These are phyloP conservation scores for Planoprotostelium fungivorum DNA, from an alignment of 78 protist species.

Conservation along the genomic window DNA sequence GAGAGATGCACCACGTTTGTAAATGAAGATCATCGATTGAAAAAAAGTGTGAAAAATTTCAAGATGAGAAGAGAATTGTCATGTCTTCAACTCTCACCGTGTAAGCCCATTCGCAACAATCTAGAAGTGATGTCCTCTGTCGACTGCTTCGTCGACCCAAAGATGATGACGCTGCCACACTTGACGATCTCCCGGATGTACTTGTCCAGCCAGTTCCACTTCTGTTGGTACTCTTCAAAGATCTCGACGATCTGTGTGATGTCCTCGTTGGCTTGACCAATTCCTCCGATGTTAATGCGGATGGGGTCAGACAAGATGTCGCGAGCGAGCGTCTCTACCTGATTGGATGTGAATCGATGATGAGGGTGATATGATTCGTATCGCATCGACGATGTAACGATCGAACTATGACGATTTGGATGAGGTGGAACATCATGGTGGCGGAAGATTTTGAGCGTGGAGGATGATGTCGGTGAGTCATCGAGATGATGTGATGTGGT, in stretches of 20 bases:
- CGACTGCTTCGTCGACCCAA: constrained; percentile 35
- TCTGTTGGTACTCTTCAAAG: constrained; percentile 11
- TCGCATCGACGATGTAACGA: neutral
- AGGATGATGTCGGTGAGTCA: no score
- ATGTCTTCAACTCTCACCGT: neutral
- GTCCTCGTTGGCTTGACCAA: constrained; percentile 73
- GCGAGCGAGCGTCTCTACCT: constrained; percentile 43
- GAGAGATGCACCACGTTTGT: neutral
- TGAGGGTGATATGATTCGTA: neutral
- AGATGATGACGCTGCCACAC: constrained; percentile 59
- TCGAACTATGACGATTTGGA: no score
- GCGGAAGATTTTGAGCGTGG: no score
- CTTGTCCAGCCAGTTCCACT: constrained; percentile 61
- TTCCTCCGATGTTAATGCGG: constrained; percentile 56
- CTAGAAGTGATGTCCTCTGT: constrained; percentile 15
- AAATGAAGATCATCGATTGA: neutral
- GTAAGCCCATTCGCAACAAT: constrained; percentile 14
- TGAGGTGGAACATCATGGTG: no score
- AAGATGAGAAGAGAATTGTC: neutral
- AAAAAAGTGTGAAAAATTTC: neutral
- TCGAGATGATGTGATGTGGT: no score
- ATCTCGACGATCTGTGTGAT: constrained; percentile 59
- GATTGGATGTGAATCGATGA: neutral
- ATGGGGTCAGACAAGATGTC: constrained; percentile 44
- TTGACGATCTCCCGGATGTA: constrained; percentile 14